Evolutionary conservation across 306 rosid species (phyloP), one percentile per base, ranked within the genome.

Genomic region (Datisca glomerata): DNA sequence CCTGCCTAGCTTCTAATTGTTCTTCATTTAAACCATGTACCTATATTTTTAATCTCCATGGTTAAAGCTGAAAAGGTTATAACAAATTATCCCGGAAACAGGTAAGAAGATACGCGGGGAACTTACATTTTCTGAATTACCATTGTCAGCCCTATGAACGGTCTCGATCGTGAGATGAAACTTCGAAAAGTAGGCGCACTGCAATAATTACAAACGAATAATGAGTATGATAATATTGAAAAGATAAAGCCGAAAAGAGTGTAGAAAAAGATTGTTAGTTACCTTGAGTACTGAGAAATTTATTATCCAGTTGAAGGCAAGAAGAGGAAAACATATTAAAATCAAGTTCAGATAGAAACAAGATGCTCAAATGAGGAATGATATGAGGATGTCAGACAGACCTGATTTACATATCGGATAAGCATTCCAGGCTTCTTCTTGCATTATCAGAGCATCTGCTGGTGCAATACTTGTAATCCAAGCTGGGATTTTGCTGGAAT

Each of bases 361-460:
- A 46, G 18, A 6, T 46, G 48, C 33, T 20, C n/a, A 24, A 11
- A 39, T 12, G 47, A 43, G 17, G 37, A 38, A 11, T 15, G 31
- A 25, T 38, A 21, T 19, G 1, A 36, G 18, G n/a, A 46, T 14
- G 7, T 34, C 6, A 27, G 47, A 16, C 59, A 32, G 45, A 69
- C 75, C 70, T 69, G 75, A 63, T 49, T 69, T 69, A 55, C 75
- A 69, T 63, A 34, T 69, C 23, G 75, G 75, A 53, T 52, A 64
- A 47, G 75, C 75, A 12, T 69, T 69, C 75, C 71, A 69, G 31
- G 75, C 67, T 53, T 69, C 71, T 59, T 69, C 75, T 63, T 63
- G 63, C 64, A 69, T 49, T 42, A 69, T 36, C 10, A 69, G 75
- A 28, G 75, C 67, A 33, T 63, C 63, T 12, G 71, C 63, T 10